A percentile compares a stretch with the other conserved stretches of the same genome.
Evolutionary conservation across 345 rosid species (phyloP).

Genomic region (Iberis pinnata): DNA sequence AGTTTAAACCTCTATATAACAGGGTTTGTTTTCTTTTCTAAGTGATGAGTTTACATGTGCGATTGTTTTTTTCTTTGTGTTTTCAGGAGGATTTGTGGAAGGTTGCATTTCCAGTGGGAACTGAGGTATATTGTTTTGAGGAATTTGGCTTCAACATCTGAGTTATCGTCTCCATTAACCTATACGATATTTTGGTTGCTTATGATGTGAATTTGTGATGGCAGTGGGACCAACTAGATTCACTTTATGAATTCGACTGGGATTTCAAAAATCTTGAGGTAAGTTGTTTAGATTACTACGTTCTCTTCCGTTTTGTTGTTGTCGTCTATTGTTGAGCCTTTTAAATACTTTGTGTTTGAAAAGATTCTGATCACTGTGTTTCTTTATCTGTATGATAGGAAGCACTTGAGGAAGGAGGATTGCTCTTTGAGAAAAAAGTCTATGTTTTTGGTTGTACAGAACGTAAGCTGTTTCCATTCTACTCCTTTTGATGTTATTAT

Average conservation of each 20-base stretch:
- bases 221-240: slow-evolving; percentile 79
- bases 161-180: neutral
- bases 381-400: slow-evolving; percentile 36
- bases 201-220: slow-evolving; percentile 8
- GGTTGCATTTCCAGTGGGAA: slow-evolving; percentile 78
- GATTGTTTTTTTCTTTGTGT: slow-evolving; percentile 19
- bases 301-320: neutral
- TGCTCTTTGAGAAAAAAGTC: slow-evolving; percentile 60
- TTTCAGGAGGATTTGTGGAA: slow-evolving; percentile 89
- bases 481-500: neutral
- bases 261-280: slow-evolving; percentile 82
- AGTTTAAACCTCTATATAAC: neutral
- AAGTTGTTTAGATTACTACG: slow-evolving; percentile 28
- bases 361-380: neutral
- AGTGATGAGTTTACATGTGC: slow-evolving; percentile 3
- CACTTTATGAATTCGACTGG: slow-evolving; percentile 59
- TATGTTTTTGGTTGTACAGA: slow-evolving; percentile 75
- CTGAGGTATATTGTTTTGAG: slow-evolving; percentile 51
- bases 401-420: slow-evolving; percentile 83
- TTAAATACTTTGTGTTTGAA: neutral
- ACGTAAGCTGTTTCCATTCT: slow-evolving; percentile 42
- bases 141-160: neutral
- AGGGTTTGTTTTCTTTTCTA: neutral
- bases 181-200: slow-evolving; percentile 10
- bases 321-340: neutral